These are phyloP conservation scores for Pulveroboletus sp. DNA, from an alignment of 768 basidiomycete genomes.

Conservation along the genomic window DNA sequence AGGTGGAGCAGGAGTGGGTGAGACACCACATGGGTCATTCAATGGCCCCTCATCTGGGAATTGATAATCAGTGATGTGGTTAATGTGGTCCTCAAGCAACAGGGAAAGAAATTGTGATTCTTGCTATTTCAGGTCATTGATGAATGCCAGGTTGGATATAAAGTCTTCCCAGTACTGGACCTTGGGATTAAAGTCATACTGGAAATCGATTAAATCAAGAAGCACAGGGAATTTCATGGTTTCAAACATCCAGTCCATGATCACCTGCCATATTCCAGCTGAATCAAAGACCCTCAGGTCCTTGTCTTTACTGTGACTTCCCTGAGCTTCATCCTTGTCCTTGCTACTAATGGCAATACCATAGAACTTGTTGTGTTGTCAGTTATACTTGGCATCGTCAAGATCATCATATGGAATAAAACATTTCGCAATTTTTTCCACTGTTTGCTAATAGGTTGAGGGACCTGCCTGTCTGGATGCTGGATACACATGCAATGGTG, in stretches of 20 bases:
- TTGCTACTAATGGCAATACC: background rate
- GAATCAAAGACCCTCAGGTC: background rate
- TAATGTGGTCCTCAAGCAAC: background rate
- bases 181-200: background rate
- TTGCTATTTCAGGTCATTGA: background rate
- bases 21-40: too few species aligned
- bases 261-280: background rate
- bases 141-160: background rate
- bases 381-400: background rate
- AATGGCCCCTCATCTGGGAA: background rate
- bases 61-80: background rate
- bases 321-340: too few species aligned
- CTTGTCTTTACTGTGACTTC: background rate
- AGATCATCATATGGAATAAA: background rate
- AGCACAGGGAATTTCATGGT: background rate
- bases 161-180: background rate
- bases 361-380: background rate
- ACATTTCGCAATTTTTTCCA: background rate
- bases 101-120: background rate
- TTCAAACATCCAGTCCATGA: background rate
- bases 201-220: background rate
- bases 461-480: background rate
- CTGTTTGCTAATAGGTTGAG: background rate
- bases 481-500: background rate
- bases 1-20: too few species aligned